These are phyloP conservation scores for Monilinia aucupariae DNA, from an alignment of 2,329 filamentous ascomycete genomes.

Conservation along the genomic window DNA sequence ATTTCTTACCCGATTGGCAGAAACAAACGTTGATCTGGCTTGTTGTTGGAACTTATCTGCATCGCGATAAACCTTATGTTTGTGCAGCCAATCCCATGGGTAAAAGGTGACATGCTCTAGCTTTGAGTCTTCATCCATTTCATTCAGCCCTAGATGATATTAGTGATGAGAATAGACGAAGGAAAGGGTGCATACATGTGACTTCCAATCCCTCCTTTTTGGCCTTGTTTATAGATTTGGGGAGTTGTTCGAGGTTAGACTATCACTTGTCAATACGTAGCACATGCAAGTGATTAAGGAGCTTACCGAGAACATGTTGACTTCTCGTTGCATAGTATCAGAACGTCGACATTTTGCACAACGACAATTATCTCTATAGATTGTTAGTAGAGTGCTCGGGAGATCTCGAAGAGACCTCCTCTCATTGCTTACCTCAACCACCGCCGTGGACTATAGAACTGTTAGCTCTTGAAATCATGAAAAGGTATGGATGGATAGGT, in stretches of 20 bases:
- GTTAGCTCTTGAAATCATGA: neutral
- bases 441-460: slow-evolving; percentile 36
- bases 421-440: slow-evolving; percentile 37
- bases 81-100: slow-evolving; percentile 54
- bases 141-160: slow-evolving; percentile 47
- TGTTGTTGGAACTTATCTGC: neutral
- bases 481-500: neutral
- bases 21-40: neutral
- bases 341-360: slow-evolving; percentile 62
- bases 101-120: slow-evolving; percentile 67
- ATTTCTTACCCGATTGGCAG: neutral
- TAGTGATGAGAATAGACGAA: slow-evolving; percentile 8
- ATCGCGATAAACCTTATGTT: slow-evolving; percentile 35
- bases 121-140: slow-evolving; percentile 27
- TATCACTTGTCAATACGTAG: neutral
- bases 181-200: slow-evolving; percentile 42
- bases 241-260: neutral
- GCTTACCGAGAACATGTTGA: slow-evolving; percentile 55
- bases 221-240: neutral
- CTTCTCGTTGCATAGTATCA: slow-evolving; percentile 62
- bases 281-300: neutral
- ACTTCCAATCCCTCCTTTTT: slow-evolving; percentile 41
- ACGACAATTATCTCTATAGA: slow-evolving; percentile 61
- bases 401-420: neutral
- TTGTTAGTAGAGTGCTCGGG: slow-evolving; percentile 16